These are phyloP conservation scores for Yamadazyma spencermartinsiae DNA, from an alignment of 1,139 yeast species.

Conservation along the genomic window DNA sequence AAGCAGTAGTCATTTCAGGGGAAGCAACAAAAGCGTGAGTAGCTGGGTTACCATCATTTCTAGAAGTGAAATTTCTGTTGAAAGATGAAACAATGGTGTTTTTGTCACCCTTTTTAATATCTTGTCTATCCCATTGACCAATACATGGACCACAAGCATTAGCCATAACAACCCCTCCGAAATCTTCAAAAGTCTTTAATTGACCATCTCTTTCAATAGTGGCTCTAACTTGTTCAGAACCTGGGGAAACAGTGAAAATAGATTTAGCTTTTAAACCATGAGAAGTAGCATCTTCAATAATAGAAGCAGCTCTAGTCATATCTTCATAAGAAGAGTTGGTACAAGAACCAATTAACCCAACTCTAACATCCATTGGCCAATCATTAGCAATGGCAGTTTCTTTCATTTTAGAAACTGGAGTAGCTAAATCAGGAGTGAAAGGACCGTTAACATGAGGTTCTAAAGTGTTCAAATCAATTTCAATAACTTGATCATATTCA, in stretches of 20 bases:
- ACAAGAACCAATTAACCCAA: constrained; percentile 98
- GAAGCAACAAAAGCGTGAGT: constrained; percentile 98
- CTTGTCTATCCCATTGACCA: constrained; percentile 99
- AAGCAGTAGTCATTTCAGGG: constrained; percentile 96
- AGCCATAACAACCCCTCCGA: constrained; percentile 94
- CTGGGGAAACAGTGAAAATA: constrained; percentile 94
- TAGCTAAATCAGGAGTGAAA: constrained; percentile 98
- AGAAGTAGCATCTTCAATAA: constrained; percentile 84
- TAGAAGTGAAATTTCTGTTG: constrained; percentile 98
- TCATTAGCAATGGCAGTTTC: constrained; percentile 83
- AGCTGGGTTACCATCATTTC: constrained; percentile 99
- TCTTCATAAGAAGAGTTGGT: constrained; percentile 99
- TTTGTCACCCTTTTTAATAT: constrained; percentile 95
- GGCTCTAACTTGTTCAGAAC: constrained; percentile 99
- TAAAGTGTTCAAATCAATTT: constrained; percentile 89
- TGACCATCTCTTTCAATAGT: constrained; percentile 98
- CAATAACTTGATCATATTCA: constrained; percentile 94
- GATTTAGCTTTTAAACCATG: constrained; percentile 92
- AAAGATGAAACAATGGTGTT: constrained; percentile 97
- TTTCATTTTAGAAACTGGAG: constrained; percentile 91
- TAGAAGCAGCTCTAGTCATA: constrained; percentile 96
- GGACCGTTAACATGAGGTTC: constrained; percentile 99
- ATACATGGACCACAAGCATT: constrained; percentile 99
- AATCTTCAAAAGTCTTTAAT: constrained; percentile 83
- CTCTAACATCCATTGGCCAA: constrained; percentile 95